Base-by-base conservation (phyloP, 106 monocot species). In the Xerophyta viscosa region DNA sequence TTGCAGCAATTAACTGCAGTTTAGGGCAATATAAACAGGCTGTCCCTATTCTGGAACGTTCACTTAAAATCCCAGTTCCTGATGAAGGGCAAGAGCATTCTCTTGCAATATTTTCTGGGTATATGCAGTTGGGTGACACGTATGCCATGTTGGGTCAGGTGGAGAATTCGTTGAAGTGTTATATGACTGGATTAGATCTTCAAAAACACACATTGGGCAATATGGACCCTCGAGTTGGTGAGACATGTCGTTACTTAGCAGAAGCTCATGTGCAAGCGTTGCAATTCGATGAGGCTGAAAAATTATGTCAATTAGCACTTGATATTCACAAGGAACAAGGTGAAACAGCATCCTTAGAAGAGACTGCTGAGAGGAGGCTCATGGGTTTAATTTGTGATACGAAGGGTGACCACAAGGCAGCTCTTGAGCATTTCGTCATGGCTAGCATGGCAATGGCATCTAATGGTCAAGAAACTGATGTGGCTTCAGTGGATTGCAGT, bases 101-200 rank as follows among this genome's bases (percentile, higher is more conserved):
- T 2, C 69, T 86, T 12, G 80, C 81, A 0, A 81, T 81, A 53
- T 86, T 86, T 26, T 76, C 86, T 11, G 86, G 77, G 9, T 62
- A 55, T 24, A 86, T 86, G 86, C 81, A 77, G 39, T 47, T 86
- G 37, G 86, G 86, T 14, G 76, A 76, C 29, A 68, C 68, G 6
- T 76, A 61, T 31, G 64, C 59, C 39, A 65, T 65, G 59, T 26
- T 70, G 25, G 76, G 70, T 12, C 52, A 55, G 48, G 22, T 76
- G 7, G 64, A 76, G 44, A 65, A 48, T 9, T 43, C 76, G 3
- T 55, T 76, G 27, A 10, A 20, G 28, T 65, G 70, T 27, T 76
- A 76, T 46, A 60, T 46, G 0, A 52, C 8, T 20, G 76, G 76
- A 14, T 58, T 76, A 6, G 43, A 76, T n/a, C 15, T 70, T 47